phyloP scores from a whole-genome alignment of 1,284 basidiomycete genomes.

The Microbotryum intermedium region DNA sequence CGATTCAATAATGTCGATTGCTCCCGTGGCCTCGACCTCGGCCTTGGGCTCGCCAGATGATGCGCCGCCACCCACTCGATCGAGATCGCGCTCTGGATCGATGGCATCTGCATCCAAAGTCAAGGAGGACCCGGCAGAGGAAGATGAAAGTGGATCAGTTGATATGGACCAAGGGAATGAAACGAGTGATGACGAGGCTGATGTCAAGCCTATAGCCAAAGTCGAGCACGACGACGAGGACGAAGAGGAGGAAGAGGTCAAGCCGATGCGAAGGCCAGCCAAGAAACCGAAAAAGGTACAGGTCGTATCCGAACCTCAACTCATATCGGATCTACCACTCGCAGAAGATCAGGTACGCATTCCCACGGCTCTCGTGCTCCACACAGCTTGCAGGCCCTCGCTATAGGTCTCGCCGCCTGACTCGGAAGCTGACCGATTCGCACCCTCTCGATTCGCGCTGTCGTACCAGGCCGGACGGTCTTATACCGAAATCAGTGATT shows the following conservation, averaged over 20 bases:
- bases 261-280: not conserved
- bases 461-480: conserved; percentile 51
- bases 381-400: not conserved
- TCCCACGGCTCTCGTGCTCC: not conserved
- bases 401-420: not conserved
- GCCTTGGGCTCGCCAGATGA: not conserved
- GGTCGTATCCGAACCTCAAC: conserved; percentile 34
- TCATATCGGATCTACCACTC: conserved; percentile 66
- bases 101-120: too few relatives aligned
- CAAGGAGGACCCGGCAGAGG: not conserved
- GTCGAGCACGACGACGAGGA: not conserved
- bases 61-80: not conserved
- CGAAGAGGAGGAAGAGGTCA: conserved; percentile 12
- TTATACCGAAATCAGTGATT: conserved; percentile 65
- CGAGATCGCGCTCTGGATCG: too few relatives aligned
- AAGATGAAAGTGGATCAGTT: not conserved
- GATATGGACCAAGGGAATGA: not conserved
- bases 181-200: not conserved
- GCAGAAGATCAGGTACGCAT: conserved; percentile 51
- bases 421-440: not conserved
- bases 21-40: not conserved
- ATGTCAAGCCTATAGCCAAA: not conserved
- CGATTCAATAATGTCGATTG: too few relatives aligned
- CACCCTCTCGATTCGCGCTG: not conserved
- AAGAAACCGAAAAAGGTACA: conserved; percentile 11